These are phyloP conservation scores for Chlamydomonas sp. DNA, from an alignment of 139 green algal species.

Conservation along the genomic window DNA sequence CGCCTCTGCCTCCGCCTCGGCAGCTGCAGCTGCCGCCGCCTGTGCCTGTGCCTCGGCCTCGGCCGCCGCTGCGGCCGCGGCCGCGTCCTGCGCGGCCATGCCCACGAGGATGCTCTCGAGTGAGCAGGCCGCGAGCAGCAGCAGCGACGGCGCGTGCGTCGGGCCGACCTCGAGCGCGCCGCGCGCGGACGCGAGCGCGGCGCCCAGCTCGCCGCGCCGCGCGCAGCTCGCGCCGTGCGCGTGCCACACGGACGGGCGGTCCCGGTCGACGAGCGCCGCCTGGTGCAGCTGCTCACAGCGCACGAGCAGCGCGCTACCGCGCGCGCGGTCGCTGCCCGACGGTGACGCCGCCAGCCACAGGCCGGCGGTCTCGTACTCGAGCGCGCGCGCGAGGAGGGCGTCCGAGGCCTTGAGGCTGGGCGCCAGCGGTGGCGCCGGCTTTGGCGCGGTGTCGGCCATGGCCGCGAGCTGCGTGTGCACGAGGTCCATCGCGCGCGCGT, in stretches of 20 bases:
- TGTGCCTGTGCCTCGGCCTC: not conserved
- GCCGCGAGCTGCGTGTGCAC: constrained; percentile 11
- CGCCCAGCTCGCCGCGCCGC: not conserved
- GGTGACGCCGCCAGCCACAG: not conserved
- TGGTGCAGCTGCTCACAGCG: not conserved
- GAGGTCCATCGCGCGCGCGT: not conserved
- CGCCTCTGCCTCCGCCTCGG: not conserved
- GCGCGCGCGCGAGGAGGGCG: not conserved
- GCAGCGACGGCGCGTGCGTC: not conserved
- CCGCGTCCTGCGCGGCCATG: not conserved
- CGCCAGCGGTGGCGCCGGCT: no score
- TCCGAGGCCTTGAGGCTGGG: no score
- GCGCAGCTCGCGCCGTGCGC: not conserved
- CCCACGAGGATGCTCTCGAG: not conserved
- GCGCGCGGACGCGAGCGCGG: not conserved
- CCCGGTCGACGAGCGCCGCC: not conserved
- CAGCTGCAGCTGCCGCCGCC: no score
- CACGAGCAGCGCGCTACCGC: not conserved
- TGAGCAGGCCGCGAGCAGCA: not conserved
- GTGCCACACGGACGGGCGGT: not conserved
- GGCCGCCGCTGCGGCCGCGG: no score
- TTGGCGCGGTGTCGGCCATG: no score
- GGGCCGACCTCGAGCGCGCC: not conserved
- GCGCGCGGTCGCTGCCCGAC: not conserved
- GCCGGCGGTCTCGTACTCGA: constrained; percentile 4